Evolutionary conservation across 192 early-diverging fungal genomes (phyloP).

Genomic region (Coemansia erecta): DNA sequence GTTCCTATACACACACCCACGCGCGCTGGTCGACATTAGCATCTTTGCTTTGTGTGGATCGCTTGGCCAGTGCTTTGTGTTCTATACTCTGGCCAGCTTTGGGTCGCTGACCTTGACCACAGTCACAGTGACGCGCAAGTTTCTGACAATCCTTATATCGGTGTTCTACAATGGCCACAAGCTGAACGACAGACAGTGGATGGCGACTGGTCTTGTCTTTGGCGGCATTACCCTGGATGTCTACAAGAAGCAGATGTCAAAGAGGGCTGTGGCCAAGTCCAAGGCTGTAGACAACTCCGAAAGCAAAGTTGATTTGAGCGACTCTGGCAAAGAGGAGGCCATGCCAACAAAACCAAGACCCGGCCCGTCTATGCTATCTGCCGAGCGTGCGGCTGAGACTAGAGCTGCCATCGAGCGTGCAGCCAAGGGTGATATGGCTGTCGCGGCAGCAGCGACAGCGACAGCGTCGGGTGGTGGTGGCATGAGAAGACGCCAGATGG

Average conservation of each 20-base stretch:
- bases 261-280: slow-evolving; percentile 9
- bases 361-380: background rate
- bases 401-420: slow-evolving; percentile 2
- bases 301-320: background rate
- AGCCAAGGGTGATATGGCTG: background rate
- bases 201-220: slow-evolving; percentile 83
- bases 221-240: slow-evolving; percentile 77
- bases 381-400: slow-evolving; percentile 6
- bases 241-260: slow-evolving; percentile 63
- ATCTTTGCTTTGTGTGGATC: slow-evolving; percentile 92
- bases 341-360: no score
- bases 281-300: background rate
- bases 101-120: slow-evolving; percentile 90
- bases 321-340: slow-evolving; percentile 2
- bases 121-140: slow-evolving; percentile 93
- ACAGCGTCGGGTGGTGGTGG: background rate
- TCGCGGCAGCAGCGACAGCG: background rate
- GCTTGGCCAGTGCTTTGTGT: slow-evolving; percentile 98
- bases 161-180: slow-evolving; percentile 86
- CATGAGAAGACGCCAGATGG: slow-evolving; percentile 37
- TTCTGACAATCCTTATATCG: slow-evolving; percentile 90
- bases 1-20: slow-evolving; percentile 78
- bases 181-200: slow-evolving; percentile 81
- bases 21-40: slow-evolving; percentile 75
- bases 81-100: slow-evolving; percentile 87